Percentiles rank a stretch among this genome's conserved stretches.
Conservation (phyloP, 176 grass and related monocot species). For the Neostapfia colusana region DNA sequence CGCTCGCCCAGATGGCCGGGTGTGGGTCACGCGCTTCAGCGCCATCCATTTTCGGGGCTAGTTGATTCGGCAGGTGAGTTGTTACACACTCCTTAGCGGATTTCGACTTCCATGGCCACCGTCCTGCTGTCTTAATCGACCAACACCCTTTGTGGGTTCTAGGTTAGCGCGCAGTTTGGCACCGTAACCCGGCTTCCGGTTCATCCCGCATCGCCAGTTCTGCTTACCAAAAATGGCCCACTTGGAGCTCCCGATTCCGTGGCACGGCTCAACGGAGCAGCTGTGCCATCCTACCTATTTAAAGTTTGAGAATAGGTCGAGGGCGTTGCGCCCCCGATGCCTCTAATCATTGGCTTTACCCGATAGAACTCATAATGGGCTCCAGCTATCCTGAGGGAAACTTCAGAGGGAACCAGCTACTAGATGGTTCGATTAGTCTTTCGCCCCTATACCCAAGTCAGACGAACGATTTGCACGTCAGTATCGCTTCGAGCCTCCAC, state of each 20-base stretch:
- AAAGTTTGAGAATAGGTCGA: slow-evolving; percentile 92
- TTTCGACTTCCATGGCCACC: no score
- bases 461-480: no score
- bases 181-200: slow-evolving; percentile 64
- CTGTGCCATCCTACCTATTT: slow-evolving; percentile 58
- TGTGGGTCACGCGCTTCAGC: slow-evolving; percentile 57
- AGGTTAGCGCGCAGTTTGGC: slow-evolving; percentile 66
- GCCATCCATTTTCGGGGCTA: slow-evolving; percentile 81
- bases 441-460: slow-evolving; percentile 87
- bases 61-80: slow-evolving; percentile 87
- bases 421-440: slow-evolving; percentile 97
- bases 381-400: slow-evolving; percentile 76
- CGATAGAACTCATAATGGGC: slow-evolving; percentile 66
- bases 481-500: no score
- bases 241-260: slow-evolving; percentile 57
- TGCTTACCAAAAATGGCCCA: slow-evolving; percentile 86
- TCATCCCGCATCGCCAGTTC: slow-evolving; percentile 76
- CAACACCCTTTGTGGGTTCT: slow-evolving; percentile 20
- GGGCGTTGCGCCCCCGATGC: slow-evolving; percentile 72
- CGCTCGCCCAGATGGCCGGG: slow-evolving; percentile 50
- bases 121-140: slow-evolving; percentile 42
- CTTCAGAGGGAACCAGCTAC: slow-evolving; percentile 85
- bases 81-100: slow-evolving; percentile 56
- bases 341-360: slow-evolving; percentile 94
- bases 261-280: slow-evolving; percentile 25